These are phyloP conservation scores for Pisolithus tinctorius DNA, from an alignment of 768 basidiomycete genomes.

Conservation along the genomic window DNA sequence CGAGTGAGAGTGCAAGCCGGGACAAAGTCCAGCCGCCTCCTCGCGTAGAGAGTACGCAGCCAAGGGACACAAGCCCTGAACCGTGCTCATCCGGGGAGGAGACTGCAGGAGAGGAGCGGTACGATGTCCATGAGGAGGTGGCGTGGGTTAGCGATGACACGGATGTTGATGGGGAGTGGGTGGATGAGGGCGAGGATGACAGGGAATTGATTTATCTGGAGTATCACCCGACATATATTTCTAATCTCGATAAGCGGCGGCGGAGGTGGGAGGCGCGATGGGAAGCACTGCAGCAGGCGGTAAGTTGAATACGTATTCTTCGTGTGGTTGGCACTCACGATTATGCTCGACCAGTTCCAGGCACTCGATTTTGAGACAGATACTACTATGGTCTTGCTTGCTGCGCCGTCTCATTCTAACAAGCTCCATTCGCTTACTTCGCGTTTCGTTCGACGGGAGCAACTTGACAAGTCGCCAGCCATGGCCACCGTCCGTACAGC, in stretches of 20 bases:
- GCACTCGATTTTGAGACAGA: slow-evolving; percentile 76
- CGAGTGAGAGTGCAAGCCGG: neutral
- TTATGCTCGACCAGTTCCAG: slow-evolving; percentile 50
- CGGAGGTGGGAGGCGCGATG: slow-evolving; percentile 70
- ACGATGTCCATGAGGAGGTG: slow-evolving; percentile 35
- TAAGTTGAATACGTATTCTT: slow-evolving; percentile 24
- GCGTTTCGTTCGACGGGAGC: slow-evolving; percentile 59
- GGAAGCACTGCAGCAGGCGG: slow-evolving; percentile 69
- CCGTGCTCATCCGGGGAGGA: slow-evolving; percentile 71
- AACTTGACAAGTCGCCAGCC: slow-evolving; percentile 39
- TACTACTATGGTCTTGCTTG: slow-evolving; percentile 66
- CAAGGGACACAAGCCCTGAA: slow-evolving; percentile 76
- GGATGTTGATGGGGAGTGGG: slow-evolving; percentile 56
- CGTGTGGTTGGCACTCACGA: neutral
- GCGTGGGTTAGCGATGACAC: slow-evolving; percentile 26
- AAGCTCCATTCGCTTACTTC: slow-evolving; percentile 61
- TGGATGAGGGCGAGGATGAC: slow-evolving; percentile 66
- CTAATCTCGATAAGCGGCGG: slow-evolving; percentile 59
- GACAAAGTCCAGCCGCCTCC: slow-evolving; percentile 58
- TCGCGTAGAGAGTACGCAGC: slow-evolving; percentile 77
- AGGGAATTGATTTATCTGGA: slow-evolving; percentile 71
- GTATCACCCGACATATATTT: slow-evolving; percentile 67
- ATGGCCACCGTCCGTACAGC: slow-evolving; percentile 47
- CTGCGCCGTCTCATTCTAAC: slow-evolving; percentile 66
- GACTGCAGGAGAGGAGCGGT: slow-evolving; percentile 61